Percentiles rank a stretch among this genome's conserved stretches.
These are phyloP conservation scores for Lactuca sativa DNA, from an alignment of 129 eudicot species.

Conservation along the genomic window DNA sequence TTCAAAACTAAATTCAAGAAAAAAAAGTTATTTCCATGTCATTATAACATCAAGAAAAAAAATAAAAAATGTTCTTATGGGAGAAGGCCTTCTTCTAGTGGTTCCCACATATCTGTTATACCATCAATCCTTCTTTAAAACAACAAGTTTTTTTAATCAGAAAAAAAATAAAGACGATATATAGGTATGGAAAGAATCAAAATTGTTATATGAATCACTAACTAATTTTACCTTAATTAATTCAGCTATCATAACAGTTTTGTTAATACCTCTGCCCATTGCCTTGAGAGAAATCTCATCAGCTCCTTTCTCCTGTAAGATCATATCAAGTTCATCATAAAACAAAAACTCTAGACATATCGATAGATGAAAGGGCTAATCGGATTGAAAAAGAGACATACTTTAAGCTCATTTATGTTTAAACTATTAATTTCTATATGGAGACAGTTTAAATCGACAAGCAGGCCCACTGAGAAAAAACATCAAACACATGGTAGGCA, in stretches of 20 bases:
- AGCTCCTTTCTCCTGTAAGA: slow-evolving; percentile 45
- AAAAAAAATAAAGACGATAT: neutral
- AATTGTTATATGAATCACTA: neutral
- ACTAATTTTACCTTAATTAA: no score
- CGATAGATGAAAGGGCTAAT: no score
- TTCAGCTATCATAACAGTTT: no score
- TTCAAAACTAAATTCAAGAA: slow-evolving; percentile 47
- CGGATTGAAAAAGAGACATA: no score
- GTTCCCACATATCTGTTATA: slow-evolving; percentile 54
- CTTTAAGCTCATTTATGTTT: no score
- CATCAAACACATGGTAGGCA: slow-evolving; percentile 12
- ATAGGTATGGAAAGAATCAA: no score
- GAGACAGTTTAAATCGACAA: neutral
- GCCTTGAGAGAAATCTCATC: no score
- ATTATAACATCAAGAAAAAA: neutral
- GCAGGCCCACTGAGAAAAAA: neutral
- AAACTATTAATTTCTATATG: no score
- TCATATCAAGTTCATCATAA: neutral
- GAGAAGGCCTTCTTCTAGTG: slow-evolving; percentile 53
- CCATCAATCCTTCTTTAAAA: slow-evolving; percentile 40
- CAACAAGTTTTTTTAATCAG: neutral
- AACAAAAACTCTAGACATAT: neutral
- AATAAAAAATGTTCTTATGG: slow-evolving; percentile 36
- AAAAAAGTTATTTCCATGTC: neutral
- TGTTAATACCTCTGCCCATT: no score